Base-by-base conservation (phyloP, 75 land plant genomes). In the Sequoiadendron giganteum region DNA sequence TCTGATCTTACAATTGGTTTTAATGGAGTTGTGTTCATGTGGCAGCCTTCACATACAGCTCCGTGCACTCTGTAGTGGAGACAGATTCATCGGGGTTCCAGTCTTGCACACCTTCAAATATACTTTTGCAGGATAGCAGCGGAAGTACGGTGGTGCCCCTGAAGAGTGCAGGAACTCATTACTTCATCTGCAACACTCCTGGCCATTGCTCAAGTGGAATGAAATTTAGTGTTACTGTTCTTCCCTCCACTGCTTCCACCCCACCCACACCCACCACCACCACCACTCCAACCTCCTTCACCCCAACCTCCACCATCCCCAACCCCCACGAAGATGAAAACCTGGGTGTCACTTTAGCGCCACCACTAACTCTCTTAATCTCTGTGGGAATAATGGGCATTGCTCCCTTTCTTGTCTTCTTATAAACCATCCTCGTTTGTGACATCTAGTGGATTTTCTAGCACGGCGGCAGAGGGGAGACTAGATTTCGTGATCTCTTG, bases 141-240 rank as follows among this genome's bases (percentile, higher is more conserved):
- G 93, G 95, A 49, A 76, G 45, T 28, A 91, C 93, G 10, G 34
- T 40, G 73, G 68, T 93, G 19, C 30, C 90, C 1, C 91, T 95
- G 21, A 36, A 89, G 65, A 54, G 83, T 1, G 56, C 86, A 2
- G 95, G 93, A 32, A 92, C 89, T 34, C 86, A 92, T 47, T 95
- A 89, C 84, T 93, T 93, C 90, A 92, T 95, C 87, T 95, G 95
- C 42, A 95, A 93, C 58, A 87, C 78, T 28, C 34, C 90, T 13
- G 93, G 92, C 5, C 95, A 95, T 85, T 95, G 95, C 77, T 18
- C 7, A 15, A 8, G 14, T 3, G 95, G 95, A 42, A 92, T 92
- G 95, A 94, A 94, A 90, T 55, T 94, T 3, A 82, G 84, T 30
- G 52, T 82, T 4, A 8, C 52, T 25, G 52, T 47, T 82, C 30